phyloP scores from a whole-genome alignment of 2,329 filamentous ascomycete genomes.

The Fusarium musae region DNA sequence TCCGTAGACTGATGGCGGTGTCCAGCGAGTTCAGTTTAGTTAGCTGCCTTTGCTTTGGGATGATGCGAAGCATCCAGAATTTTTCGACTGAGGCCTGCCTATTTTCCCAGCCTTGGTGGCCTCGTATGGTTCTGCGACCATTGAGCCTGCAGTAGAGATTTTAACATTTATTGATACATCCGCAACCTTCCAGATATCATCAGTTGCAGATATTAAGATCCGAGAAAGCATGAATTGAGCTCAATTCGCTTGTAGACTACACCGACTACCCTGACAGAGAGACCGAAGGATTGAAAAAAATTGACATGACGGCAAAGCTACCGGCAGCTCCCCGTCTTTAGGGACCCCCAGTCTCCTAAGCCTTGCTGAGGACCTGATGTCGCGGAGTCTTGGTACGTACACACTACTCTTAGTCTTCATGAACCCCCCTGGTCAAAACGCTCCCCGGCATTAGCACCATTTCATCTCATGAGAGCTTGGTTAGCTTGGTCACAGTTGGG shows the following conservation, averaged over 20 bases:
- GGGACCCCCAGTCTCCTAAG: slow-evolving; percentile 40
- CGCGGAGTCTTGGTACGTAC: slow-evolving; percentile 32
- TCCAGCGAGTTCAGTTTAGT: slow-evolving; percentile 40
- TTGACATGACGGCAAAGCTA: slow-evolving; percentile 39
- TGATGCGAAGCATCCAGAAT: slow-evolving; percentile 34
- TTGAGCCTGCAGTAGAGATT: background rate
- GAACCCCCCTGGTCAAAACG: slow-evolving; percentile 38
- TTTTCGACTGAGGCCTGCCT: slow-evolving; percentile 37
- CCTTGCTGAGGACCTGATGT: slow-evolving; percentile 40
- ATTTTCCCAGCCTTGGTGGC: slow-evolving; percentile 27
- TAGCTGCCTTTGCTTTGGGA: slow-evolving; percentile 25
- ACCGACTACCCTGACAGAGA: slow-evolving; percentile 30
- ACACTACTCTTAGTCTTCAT: slow-evolving; percentile 33
- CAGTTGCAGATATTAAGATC: background rate
- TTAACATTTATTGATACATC: background rate
- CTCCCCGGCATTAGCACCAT: slow-evolving; percentile 39
- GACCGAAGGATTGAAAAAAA: slow-evolving; percentile 11
- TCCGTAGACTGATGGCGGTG: slow-evolving; percentile 37
- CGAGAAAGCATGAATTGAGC: background rate
- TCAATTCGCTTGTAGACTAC: slow-evolving; percentile 11
- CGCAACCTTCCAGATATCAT: background rate
- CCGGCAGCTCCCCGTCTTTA: slow-evolving; percentile 43
- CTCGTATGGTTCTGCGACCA: slow-evolving; percentile 29
- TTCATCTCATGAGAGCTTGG: slow-evolving; percentile 33
- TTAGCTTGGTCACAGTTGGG: slow-evolving; percentile 31